Evolutionary conservation across 2,329 filamentous ascomycete species (phyloP), one percentile per base, ranked within the genome.

Genomic region (Aureobasidium sp.): DNA sequence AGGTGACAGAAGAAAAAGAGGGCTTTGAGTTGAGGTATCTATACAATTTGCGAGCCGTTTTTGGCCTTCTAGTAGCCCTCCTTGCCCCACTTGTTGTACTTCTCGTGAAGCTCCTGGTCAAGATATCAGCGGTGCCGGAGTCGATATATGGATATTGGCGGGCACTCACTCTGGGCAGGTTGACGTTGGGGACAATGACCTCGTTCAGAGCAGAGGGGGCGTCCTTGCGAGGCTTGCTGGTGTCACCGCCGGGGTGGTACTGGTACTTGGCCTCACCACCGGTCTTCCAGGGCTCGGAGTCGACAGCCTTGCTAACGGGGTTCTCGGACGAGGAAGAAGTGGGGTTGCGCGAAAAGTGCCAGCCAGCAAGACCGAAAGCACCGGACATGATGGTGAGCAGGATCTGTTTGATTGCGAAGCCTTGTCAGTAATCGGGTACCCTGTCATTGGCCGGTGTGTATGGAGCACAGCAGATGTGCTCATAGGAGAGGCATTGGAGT

Each of bases 71-170:
- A 90, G 79, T 89, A 97, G 70, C 91, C 92, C 69, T 97, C 94
- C 86, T 97, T 97, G 78, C 94, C 94, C 86, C 90, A 97, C 84
- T 99, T 99, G 89, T 99, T 99, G 86, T 88, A 97, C 81, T 88
- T 89, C 70, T 99, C 94, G 81, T 99, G 94, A 67, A 97, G 85
- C 72, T 88, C 84, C 90, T 95, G 71, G 11, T 37, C 34, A 15
- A 37, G 25, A 5, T 42, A 31, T 60, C 45, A 60, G 57, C 15
- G 29, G 22, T 20, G 14, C 22, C 11, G 25, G 14, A 15, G 9
- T 22, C 4, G n/a, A 34, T 22, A 8, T 51, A 20, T 20, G 17
- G 1, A 51, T 15, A 1, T 22, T 6, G 14, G 9, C 3, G 2
- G 3, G 1, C 70, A 74, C 82, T 66, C 81, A 91, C 89, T 87